These are phyloP conservation scores for Cystoderma amianthinum DNA, from an alignment of 768 basidiomycete species.

Conservation along the genomic window DNA sequence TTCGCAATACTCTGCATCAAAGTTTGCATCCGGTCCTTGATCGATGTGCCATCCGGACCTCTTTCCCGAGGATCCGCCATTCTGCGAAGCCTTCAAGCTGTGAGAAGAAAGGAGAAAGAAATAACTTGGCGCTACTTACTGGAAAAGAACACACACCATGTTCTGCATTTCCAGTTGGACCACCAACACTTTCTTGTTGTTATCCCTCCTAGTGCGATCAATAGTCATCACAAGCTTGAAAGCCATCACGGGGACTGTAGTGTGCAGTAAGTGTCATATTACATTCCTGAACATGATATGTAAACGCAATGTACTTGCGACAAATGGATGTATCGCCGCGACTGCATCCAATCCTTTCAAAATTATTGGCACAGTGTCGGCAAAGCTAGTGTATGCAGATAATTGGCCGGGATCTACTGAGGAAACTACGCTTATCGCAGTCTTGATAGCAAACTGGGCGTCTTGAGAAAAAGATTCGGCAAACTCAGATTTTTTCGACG, in stretches of 20 bases:
- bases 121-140: slow-evolving; percentile 17
- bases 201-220: slow-evolving; percentile 32
- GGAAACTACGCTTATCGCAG: neutral
- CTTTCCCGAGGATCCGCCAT: slow-evolving; percentile 6
- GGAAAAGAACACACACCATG: slow-evolving; percentile 34
- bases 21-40: slow-evolving; percentile 17
- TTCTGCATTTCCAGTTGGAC: slow-evolving; percentile 35
- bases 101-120: neutral
- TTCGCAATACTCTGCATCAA: slow-evolving; percentile 18
- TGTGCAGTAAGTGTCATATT: no score
- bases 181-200: slow-evolving; percentile 32
- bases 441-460: neutral
- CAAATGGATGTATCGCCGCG: neutral
- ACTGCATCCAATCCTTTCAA: neutral
- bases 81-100: slow-evolving; percentile 8
- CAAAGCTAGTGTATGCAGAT: neutral
- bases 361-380: neutral
- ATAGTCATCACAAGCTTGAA: slow-evolving; percentile 35
- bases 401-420: neutral
- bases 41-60: slow-evolving; percentile 17
- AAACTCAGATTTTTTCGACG: no score
- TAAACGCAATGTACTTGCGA: neutral
- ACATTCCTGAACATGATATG: no score
- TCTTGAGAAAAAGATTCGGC: neutral
- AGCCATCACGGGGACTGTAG: slow-evolving; percentile 28